Evolutionary conservation across 805 yeast species (phyloP), one percentile per base, ranked within the genome.

Genomic region (Gaillardinia entomophila): DNA sequence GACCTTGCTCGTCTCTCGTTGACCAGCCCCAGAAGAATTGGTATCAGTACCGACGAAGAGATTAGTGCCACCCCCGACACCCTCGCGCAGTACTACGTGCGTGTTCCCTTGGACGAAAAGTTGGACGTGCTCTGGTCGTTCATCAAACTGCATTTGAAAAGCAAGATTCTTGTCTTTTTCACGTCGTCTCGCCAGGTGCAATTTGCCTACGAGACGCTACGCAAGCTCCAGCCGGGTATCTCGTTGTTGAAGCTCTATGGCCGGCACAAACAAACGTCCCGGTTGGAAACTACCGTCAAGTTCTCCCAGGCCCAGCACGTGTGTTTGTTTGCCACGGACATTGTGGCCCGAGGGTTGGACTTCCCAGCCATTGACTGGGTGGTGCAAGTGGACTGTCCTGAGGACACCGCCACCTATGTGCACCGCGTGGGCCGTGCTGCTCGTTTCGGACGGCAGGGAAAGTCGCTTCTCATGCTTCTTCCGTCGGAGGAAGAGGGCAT

Each of bases 301-400:
- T 87, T 86, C 55, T 73, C 87, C 7, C 75, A 79, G 36, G 79
- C 94, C 2, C 83, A 82, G 43, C 75, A 82, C 33, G 84, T 85
- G 12, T 86, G 95, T 61, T 61, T 87, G 30, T 78, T 87, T 50
- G 92, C 95, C 0, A 87, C 96, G 0, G 96, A 87, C 60, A 81
- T 87, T 28, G 95, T 86, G 10, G 95, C 96, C 1, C 68, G 96
- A 53, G 96, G 96, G 12, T 73, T 87, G 26, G 96, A 87, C 55
- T 86, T 88, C 57, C 96, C 96, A 0, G 84, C 89, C 4, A 84
- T 87, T 31, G 94, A 88, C 51, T 87, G 96, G 96, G 95, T 87
- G n/a, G 67, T 87, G 6, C 96, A 87, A 55, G 71, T 86, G 1
- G 96, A 87, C 52, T 84, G 94, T 47, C 96, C 96, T 0, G 96